Evolutionary conservation across 1,139 yeast genomes (phyloP).

Genomic region (Sugiyamaella novakii): DNA sequence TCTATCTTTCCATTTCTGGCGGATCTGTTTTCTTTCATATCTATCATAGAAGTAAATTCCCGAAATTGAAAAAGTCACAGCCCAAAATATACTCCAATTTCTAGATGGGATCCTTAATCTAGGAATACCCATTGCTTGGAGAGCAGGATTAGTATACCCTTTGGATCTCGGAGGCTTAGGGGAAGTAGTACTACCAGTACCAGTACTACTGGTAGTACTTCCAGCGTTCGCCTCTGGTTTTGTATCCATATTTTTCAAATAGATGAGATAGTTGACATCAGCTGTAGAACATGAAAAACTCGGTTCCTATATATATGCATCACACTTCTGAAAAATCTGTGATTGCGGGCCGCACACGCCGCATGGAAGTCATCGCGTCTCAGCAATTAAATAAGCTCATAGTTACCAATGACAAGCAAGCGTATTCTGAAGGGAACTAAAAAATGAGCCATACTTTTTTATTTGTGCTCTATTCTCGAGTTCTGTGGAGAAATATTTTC

Average conservation of each 20-base stretch:
- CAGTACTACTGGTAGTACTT: not conserved
- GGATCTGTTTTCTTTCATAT: slow-evolving; percentile 63
- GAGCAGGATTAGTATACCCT: slow-evolving; percentile 82
- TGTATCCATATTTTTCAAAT: slow-evolving; percentile 9
- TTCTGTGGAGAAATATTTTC: no score
- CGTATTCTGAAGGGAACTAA: no score
- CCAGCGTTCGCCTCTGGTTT: slow-evolving; percentile 8
- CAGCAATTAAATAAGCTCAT: no score
- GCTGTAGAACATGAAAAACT: not conserved
- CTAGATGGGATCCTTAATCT: slow-evolving; percentile 78
- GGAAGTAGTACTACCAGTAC: slow-evolving; percentile 1
- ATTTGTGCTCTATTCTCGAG: no score
- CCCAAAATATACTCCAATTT: slow-evolving; percentile 92
- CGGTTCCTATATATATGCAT: not conserved
- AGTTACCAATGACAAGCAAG: no score
- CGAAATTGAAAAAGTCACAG: slow-evolving; percentile 61
- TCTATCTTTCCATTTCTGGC: slow-evolving; percentile 65
- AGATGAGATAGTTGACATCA: not conserved
- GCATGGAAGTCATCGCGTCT: no score
- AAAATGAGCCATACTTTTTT: no score
- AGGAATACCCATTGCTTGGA: slow-evolving; percentile 84
- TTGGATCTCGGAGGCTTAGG: slow-evolving; percentile 37
- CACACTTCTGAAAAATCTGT: slow-evolving; percentile 1
- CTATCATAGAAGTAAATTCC: slow-evolving; percentile 83
- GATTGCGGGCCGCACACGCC: slow-evolving; percentile 9